Evolutionary conservation across 768 basidiomycete species (phyloP), one percentile per base, ranked within the genome.

Genomic region (Terana coerulea): DNA sequence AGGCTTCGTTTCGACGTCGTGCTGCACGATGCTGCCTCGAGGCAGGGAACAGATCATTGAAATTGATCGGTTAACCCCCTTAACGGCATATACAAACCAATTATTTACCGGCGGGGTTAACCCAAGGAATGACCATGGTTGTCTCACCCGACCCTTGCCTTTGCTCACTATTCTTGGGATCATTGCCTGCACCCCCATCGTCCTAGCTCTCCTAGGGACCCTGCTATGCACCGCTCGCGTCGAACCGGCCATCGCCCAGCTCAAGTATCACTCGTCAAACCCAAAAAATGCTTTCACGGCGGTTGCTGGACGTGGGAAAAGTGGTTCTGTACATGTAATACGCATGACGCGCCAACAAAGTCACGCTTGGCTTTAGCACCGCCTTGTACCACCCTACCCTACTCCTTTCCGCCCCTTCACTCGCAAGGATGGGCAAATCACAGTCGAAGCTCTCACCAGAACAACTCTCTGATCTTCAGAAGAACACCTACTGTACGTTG

Each of bases 401-500:
- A 17, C 36, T 22, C 21, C 37, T 41, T 39, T 26, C 36, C 26
- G 47, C 50, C 40, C 43, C 42, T 37, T 46, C 52, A 46, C 26
- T n/a, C 26, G 22, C 22, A 28, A 37, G 39, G 58, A 98, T 98
- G 97, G 97, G 97, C 70, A 98, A 98, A 75, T 88, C 91, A 29
- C 94, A 98, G 71, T 90, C 87, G 61, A 99, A 98, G 71, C 81
- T 99, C 40, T 87, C 91, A 12, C 84, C 88, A 36, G 95, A 98
- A 55, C 92, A 98, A 71, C 84, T 99, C 55, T 77, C 86, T 15
- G 92, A 95, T 64, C 84, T 99, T 45, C 95, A 98, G 75, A 95
- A 94, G 81, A 89, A 93, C 71, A 99, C 97, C 0, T 95, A 98
- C 68, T 98, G 97, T 95, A 61, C 66, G 80, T 64, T 34, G 41